Evolutionary conservation across 495 filamentous ascomycete species (phyloP).

Genomic region (Penicillium arizonense): DNA sequence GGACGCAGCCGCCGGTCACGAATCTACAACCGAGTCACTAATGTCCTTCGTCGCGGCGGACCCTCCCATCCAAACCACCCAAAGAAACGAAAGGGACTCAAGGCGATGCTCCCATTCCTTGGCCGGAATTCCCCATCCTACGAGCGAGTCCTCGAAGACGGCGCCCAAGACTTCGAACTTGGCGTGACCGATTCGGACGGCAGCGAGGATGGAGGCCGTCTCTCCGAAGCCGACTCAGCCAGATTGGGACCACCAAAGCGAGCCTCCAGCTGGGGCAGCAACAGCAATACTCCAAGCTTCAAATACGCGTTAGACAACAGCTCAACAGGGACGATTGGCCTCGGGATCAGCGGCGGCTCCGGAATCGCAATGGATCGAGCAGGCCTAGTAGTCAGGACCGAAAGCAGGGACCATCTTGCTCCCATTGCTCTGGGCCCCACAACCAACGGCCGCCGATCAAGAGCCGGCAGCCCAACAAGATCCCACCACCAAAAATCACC

Average conservation of each 20-base stretch:
- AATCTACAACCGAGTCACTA: constrained; percentile 58
- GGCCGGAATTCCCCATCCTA: constrained; percentile 61
- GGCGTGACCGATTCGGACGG: constrained; percentile 59
- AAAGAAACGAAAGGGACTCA: constrained; percentile 51
- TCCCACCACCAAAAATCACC: constrained; percentile 43
- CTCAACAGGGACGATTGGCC: constrained; percentile 44
- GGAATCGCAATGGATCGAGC: constrained; percentile 65
- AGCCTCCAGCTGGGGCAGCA: constrained; percentile 38
- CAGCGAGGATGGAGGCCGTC: constrained; percentile 43
- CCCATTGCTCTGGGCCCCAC: constrained; percentile 42
- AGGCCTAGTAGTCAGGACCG: constrained; percentile 73
- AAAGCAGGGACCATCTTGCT: constrained; percentile 72
- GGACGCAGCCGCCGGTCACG: constrained; percentile 69
- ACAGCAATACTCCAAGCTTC: constrained; percentile 38
- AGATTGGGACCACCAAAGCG: constrained; percentile 34
- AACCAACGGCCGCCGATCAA: constrained; percentile 44
- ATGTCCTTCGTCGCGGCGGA: constrained; percentile 47
- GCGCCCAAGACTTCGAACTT: constrained; percentile 68
- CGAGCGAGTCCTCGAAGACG: constrained; percentile 84
- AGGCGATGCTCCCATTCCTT: constrained; percentile 53
- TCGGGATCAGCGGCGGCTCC: constrained; percentile 47
- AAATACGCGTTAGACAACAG: constrained; percentile 61
- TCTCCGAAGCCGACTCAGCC: constrained; percentile 32
- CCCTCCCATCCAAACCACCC: constrained; percentile 53
- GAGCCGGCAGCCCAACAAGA: constrained; percentile 45